Evolutionary conservation across 495 filamentous ascomycete species (phyloP).

Genomic region (Penicillium ochrochloron): DNA sequence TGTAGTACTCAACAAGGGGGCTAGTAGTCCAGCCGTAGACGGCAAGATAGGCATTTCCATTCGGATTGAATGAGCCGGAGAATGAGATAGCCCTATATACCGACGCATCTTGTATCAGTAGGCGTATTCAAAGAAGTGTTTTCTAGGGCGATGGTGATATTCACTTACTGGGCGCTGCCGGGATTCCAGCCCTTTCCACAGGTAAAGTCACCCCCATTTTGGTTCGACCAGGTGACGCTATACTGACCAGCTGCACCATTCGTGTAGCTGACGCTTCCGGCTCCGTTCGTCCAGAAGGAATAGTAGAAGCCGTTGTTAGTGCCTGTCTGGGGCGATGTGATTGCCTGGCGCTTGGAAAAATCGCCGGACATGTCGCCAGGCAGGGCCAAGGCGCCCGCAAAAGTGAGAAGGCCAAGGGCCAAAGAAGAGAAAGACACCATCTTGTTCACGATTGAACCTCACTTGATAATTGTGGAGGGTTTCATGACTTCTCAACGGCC

Average conservation of each 20-base stretch:
- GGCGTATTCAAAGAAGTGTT: neutral
- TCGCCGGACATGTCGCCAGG: constrained; percentile 36
- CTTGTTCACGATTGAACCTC: neutral
- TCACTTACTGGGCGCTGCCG: constrained; percentile 47
- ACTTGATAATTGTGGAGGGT: too few relatives aligned
- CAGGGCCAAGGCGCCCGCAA: constrained; percentile 42
- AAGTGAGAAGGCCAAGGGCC: constrained; percentile 41
- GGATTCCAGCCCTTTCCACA: constrained; percentile 67
- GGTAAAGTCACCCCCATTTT: constrained; percentile 60
- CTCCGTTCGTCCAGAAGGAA: constrained; percentile 65
- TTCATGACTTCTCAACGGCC: too few relatives aligned
- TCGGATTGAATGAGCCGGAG: constrained; percentile 57
- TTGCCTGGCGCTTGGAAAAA: constrained; percentile 36
- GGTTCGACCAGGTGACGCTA: constrained; percentile 52
- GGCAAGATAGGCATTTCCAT: constrained; percentile 63
- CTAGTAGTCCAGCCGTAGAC: constrained; percentile 67
- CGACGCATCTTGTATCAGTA: neutral
- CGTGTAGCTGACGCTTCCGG: constrained; percentile 56
- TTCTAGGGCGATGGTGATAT: neutral
- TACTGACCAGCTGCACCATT: constrained; percentile 61
- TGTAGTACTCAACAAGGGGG: constrained; percentile 69
- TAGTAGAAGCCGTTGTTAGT: constrained; percentile 64
- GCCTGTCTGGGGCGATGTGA: constrained; percentile 50
- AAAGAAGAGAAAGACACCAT: constrained; percentile 55
- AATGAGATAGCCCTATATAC: constrained; percentile 55